These are phyloP conservation scores for Cladochytrium replicatum DNA, from an alignment of 192 early-diverging fungal genomes.

Conservation along the genomic window DNA sequence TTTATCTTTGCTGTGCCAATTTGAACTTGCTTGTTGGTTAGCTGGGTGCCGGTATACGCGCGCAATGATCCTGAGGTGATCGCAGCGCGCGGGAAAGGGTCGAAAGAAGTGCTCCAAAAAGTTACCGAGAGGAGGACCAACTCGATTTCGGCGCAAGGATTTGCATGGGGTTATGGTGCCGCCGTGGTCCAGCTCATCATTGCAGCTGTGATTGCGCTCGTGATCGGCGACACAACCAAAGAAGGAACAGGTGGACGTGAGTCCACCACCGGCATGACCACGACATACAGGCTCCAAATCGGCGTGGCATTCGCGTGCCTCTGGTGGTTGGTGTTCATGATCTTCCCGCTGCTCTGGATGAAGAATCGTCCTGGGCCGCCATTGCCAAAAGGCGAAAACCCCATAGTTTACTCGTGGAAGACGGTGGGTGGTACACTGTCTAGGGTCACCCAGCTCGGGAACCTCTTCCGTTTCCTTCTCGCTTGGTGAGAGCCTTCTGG, in stretches of 20 bases:
- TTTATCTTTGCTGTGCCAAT: too few relatives aligned
- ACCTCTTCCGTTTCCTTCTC: constrained; percentile 25
- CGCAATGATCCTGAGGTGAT: constrained; percentile 9
- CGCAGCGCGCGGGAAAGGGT: too few relatives aligned
- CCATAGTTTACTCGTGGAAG: neutral
- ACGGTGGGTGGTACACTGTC: constrained; percentile 2
- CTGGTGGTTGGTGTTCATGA: constrained; percentile 16
- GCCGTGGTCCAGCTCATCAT: constrained; percentile 11
- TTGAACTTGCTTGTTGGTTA: too few relatives aligned
- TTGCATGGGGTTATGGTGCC: neutral
- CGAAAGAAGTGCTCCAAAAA: too few relatives aligned
- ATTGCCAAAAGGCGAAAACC: neutral
- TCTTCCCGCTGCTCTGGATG: too few relatives aligned
- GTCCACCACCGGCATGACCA: constrained; percentile 8
- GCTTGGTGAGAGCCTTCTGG: too few relatives aligned
- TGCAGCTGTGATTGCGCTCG: constrained; percentile 1
- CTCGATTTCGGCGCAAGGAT: neutral
- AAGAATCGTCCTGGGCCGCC: neutral
- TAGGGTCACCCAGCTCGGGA: neutral
- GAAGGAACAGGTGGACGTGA: too few relatives aligned
- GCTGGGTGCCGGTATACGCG: constrained; percentile 8
- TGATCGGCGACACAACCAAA: neutral
- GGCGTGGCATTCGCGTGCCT: constrained; percentile 15
- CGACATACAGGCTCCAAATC: constrained; percentile 16
- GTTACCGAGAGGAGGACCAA: too few relatives aligned